These are phyloP conservation scores for Fraxinus angustifolia DNA, from an alignment of 305 asterid genomes.

Conservation along the genomic window DNA sequence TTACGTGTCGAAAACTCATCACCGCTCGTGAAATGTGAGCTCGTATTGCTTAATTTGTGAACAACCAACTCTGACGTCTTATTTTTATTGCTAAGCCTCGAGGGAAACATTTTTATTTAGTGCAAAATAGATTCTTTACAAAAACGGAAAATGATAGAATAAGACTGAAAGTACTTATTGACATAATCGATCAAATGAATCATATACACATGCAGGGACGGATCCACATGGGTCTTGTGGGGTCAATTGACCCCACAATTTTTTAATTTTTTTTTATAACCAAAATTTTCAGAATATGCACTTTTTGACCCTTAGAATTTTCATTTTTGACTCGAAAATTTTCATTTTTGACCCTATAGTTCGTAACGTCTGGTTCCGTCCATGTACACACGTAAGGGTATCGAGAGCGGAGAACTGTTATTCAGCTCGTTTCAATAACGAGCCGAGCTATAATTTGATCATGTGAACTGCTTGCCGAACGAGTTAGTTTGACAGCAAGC, in stretches of 20 bases:
- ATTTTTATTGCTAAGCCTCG: too few relatives aligned
- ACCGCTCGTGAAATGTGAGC: too few relatives aligned
- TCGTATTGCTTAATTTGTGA: too few relatives aligned
- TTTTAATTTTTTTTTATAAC: too few relatives aligned
- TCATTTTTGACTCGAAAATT: too few relatives aligned
- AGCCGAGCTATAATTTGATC: neutral
- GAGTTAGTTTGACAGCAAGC: neutral
- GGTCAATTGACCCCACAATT: too few relatives aligned
- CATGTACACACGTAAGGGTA: too few relatives aligned
- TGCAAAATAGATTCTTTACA: neutral
- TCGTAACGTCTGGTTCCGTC: too few relatives aligned
- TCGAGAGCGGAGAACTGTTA: neutral
- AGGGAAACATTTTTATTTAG: neutral
- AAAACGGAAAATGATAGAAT: neutral
- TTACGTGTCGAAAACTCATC: neutral
- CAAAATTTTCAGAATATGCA: too few relatives aligned
- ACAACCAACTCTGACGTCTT: neutral
- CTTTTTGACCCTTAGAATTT: too few relatives aligned
- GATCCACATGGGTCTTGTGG: too few relatives aligned
- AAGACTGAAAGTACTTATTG: neutral
- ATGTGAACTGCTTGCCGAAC: neutral
- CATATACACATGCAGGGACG: neutral
- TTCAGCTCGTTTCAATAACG: neutral
- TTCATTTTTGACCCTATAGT: too few relatives aligned
- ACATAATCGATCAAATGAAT: neutral